Conservation (phyloP, 1,139 yeast species). For the Scheffersomyces parashehatae region DNA sequence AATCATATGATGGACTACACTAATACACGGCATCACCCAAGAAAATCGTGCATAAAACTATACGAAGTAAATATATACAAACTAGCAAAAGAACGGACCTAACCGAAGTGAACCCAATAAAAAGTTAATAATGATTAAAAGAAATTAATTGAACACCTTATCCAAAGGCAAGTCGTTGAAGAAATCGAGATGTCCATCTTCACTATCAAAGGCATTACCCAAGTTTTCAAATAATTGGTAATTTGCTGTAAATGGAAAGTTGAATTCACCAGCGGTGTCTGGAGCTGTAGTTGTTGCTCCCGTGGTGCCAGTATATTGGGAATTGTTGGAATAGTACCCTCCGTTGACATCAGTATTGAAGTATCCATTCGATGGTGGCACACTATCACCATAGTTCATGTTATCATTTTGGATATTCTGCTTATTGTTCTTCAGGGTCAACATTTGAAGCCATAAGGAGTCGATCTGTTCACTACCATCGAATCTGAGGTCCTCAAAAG, state of each 20-base stretch:
- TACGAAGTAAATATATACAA: too few relatives aligned
- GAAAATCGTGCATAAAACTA: too few relatives aligned
- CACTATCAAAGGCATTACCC: neutral
- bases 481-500: slow-evolving; percentile 7
- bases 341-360: neutral
- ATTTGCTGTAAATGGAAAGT: neutral
- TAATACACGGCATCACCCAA: too few relatives aligned
- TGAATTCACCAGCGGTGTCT: neutral
- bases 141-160: slow-evolving; percentile 9
- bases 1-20: too few relatives aligned
- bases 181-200: slow-evolving; percentile 18
- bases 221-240: neutral
- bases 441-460: slow-evolving; percentile 8
- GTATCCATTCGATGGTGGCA: too few relatives aligned
- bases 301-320: neutral
- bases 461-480: slow-evolving; percentile 6
- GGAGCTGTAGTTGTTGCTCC: neutral
- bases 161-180: slow-evolving; percentile 28
- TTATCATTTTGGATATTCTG: slow-evolving; percentile 4
- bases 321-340: neutral
- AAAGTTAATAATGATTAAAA: neutral
- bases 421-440: slow-evolving; percentile 3
- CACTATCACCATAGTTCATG: neutral
- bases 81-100: neutral
- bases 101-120: neutral